Conservation (phyloP, 306 rosid genomes). For the Pachyrhizus erosus region DNA sequence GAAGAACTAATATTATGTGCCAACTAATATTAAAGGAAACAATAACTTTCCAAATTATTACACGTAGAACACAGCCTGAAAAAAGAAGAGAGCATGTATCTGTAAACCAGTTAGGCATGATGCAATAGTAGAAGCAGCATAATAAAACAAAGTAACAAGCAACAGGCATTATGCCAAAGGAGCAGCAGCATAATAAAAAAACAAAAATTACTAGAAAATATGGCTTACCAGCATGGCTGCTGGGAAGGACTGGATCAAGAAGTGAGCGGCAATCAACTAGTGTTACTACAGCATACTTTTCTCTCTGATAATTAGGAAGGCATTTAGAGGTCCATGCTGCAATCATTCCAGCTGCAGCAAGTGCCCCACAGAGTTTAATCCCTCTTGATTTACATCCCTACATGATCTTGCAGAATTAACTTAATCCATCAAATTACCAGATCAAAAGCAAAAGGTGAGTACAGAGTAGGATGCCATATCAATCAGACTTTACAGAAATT, state of each 20-base stretch:
- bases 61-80: background rate
- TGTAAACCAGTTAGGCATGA: background rate
- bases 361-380: slow-evolving; percentile 73
- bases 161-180: background rate
- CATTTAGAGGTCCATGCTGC: slow-evolving; percentile 66
- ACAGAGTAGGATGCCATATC: slow-evolving; percentile 19
- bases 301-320: slow-evolving; percentile 62
- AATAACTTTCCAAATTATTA: background rate
- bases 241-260: slow-evolving; percentile 75
- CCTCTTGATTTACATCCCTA: slow-evolving; percentile 87
- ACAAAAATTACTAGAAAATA: slow-evolving; percentile 18
- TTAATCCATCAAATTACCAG: slow-evolving; percentile 17
- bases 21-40: background rate
- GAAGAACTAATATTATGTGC: background rate
- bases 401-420: slow-evolving; percentile 40
- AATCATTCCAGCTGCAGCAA: slow-evolving; percentile 85
- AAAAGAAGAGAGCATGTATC: background rate
- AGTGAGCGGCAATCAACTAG: slow-evolving; percentile 82
- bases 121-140: background rate
- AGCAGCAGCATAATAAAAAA: background rate
- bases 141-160: background rate
- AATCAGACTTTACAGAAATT: slow-evolving; percentile 18
- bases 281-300: slow-evolving; percentile 86
- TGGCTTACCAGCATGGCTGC: slow-evolving; percentile 67
- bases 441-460: slow-evolving; percentile 13